These are phyloP conservation scores for Eruca vesicaria DNA, from an alignment of 441 rosid genomes.

Conservation along the genomic window DNA sequence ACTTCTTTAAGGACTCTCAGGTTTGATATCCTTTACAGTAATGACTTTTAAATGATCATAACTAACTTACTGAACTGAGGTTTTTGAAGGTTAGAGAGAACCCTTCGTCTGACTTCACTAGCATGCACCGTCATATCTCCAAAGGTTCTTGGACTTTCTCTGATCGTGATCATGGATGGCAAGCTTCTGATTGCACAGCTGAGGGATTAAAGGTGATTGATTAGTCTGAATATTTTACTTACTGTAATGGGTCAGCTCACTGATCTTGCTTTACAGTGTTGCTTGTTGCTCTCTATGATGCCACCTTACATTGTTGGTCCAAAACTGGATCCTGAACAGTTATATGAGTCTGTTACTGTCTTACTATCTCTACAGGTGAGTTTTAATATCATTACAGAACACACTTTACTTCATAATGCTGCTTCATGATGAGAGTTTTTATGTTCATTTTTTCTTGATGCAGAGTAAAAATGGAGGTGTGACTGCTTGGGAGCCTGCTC, in stretches of 20 bases:
- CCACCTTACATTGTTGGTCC: conserved; percentile 33
- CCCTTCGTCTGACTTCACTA: conserved; percentile 43
- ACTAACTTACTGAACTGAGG: conserved; percentile 8
- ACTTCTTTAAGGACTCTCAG: conserved; percentile 47
- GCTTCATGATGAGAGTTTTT: neutral
- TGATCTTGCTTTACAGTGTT: conserved; percentile 33
- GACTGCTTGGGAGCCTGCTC: conserved; percentile 73
- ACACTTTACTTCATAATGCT: neutral
- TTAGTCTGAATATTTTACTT: neutral
- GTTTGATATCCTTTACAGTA: conserved; percentile 9
- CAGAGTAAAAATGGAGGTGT: conserved; percentile 45
- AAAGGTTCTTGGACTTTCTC: conserved; percentile 68
- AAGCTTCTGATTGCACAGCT: conserved; percentile 62
- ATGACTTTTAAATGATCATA: neutral
- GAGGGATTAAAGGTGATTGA: conserved; percentile 51
- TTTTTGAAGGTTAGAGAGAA: conserved; percentile 46
- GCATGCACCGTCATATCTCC: conserved; percentile 58
- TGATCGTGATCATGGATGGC: conserved; percentile 68
- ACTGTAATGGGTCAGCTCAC: neutral
- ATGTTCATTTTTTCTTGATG: conserved; percentile 1
- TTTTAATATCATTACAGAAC: neutral
- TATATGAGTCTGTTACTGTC: conserved; percentile 59
- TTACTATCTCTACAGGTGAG: conserved; percentile 66
- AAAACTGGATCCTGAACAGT: conserved; percentile 31
- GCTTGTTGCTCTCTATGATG: conserved; percentile 33